phyloP scores from a whole-genome alignment of 208 protist genomes.

The Sergeia podlipaevii region DNA sequence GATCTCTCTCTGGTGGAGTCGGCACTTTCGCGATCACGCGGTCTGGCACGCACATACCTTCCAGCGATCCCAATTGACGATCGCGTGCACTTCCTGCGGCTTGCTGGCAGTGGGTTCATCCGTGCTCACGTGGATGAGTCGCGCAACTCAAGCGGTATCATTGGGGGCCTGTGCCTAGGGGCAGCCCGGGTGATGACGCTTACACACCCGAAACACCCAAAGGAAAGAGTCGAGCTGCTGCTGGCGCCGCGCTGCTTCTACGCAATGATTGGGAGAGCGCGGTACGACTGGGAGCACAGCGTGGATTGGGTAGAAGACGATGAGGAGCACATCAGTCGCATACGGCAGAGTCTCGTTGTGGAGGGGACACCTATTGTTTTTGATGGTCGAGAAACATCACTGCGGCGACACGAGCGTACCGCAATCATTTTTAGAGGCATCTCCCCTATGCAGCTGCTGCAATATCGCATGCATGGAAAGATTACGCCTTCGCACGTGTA shows the following conservation, averaged over 20 bases:
- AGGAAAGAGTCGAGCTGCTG: conserved; percentile 66
- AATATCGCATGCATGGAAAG: conserved; percentile 24
- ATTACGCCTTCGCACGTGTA: too few relatives aligned
- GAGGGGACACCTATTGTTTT: conserved; percentile 62
- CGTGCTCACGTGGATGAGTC: conserved; percentile 73
- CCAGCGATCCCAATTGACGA: conserved; percentile 76
- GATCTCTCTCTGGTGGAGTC: conserved; percentile 23
- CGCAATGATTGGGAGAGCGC: conserved; percentile 56
- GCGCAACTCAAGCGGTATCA: conserved; percentile 80
- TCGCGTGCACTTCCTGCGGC: conserved; percentile 75
- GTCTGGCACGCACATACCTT: conserved; percentile 43
- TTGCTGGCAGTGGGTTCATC: conserved; percentile 80
- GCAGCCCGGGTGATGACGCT: conserved; percentile 79
- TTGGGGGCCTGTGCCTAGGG: conserved; percentile 64
- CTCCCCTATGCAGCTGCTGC: conserved; percentile 72
- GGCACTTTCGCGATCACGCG: conserved; percentile 35
- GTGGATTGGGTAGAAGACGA: conserved; percentile 76
- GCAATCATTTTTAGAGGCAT: conserved; percentile 79
- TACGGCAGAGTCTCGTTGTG: conserved; percentile 38
- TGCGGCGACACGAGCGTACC: conserved; percentile 51
- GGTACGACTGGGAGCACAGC: conserved; percentile 84
- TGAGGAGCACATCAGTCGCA: conserved; percentile 68
- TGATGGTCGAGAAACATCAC: conserved; percentile 52
- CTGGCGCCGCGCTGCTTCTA: conserved; percentile 76
- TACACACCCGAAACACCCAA: conserved; percentile 62